Percentiles rank a stretch among this genome's conserved stretches.
phyloP scores from a whole-genome alignment of 805 yeast species.

The Trichomonascus vanleenenianus region DNA sequence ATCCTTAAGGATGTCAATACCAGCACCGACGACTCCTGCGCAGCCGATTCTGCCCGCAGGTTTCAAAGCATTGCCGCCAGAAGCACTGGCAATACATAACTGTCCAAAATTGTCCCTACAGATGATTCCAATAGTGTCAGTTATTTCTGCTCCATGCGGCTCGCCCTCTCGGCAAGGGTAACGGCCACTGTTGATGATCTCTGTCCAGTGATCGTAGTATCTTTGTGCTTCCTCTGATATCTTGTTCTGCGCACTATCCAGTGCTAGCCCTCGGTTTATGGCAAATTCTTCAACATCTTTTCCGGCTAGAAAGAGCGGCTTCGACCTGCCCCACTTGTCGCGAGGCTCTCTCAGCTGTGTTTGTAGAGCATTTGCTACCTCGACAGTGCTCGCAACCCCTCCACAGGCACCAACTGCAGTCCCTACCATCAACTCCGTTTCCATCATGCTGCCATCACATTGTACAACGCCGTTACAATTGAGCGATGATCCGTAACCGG shows the following conservation, averaged over 20 bases:
- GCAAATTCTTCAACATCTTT: constrained; percentile 29
- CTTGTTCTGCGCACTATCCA: constrained; percentile 1
- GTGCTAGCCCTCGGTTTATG: constrained; percentile 2
- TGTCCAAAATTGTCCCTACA: constrained; percentile 21
- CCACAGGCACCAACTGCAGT: constrained; percentile 29
- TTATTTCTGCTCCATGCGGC: constrained; percentile 10
- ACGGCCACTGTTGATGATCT: constrained; percentile 3
- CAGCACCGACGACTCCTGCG: constrained; percentile 35
- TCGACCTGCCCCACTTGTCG: constrained; percentile 12
- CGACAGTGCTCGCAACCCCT: constrained; percentile 25
- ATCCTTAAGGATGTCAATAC: constrained; percentile 18
- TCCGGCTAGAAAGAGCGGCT: constrained; percentile 28
- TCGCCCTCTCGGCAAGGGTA: not conserved
- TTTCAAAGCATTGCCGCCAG: constrained; percentile 34
- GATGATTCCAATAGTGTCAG: constrained; percentile 36
- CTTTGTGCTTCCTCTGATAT: constrained; percentile 13
- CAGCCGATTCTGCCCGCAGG: constrained; percentile 35
- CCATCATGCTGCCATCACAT: constrained; percentile 34
- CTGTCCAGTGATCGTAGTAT: constrained; percentile 15
- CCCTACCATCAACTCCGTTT: constrained; percentile 9
- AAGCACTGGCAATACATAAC: constrained; percentile 29
- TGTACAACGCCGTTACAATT: constrained; percentile 29
- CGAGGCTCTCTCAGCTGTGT: constrained; percentile 6
- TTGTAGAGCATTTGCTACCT: constrained; percentile 20
- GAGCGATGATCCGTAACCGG: constrained; percentile 35